Percentiles rank a stretch among this genome's conserved stretches.
Conservation (phyloP, 116 monocot genomes). For the Cymodocea nodosa region DNA sequence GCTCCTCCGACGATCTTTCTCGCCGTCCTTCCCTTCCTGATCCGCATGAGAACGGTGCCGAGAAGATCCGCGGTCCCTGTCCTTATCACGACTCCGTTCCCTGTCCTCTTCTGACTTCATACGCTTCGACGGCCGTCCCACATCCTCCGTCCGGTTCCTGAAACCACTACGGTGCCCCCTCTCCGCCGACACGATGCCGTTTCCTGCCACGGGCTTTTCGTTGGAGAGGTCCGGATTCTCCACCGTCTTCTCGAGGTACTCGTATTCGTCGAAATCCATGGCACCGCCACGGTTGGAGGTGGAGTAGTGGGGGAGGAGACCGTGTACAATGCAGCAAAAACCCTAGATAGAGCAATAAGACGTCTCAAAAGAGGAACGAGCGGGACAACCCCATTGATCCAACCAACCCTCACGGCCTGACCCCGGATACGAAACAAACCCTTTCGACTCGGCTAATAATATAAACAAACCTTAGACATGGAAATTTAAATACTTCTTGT, state of each 20-base stretch:
- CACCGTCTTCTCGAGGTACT: conserved; percentile 85
- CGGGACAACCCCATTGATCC: no score
- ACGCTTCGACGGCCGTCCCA: conserved; percentile 26
- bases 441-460: no score
- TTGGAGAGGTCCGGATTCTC: conserved; percentile 31
- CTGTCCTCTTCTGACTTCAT: conserved; percentile 21
- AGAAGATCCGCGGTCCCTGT: conserved; percentile 14
- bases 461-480: no score
- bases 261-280: conserved; percentile 99
- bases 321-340: no score
- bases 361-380: no score
- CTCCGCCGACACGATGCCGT: conserved; percentile 21
- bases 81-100: conserved; percentile 22
- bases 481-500: no score
- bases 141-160: conserved; percentile 27
- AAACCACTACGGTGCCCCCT: conserved; percentile 39
- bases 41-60: conserved; percentile 15
- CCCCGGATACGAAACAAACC: no score
- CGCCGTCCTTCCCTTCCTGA: conserved; percentile 13
- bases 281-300: background rate
- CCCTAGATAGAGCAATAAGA: no score
- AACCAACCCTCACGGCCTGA: no score
- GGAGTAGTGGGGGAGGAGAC: background rate
- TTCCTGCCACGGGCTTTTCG: conserved; percentile 5
- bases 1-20: conserved; percentile 14